Evolutionary conservation across 2,329 filamentous ascomycete genomes (phyloP).

Genomic region (Allantophomopsis lycopodina): DNA sequence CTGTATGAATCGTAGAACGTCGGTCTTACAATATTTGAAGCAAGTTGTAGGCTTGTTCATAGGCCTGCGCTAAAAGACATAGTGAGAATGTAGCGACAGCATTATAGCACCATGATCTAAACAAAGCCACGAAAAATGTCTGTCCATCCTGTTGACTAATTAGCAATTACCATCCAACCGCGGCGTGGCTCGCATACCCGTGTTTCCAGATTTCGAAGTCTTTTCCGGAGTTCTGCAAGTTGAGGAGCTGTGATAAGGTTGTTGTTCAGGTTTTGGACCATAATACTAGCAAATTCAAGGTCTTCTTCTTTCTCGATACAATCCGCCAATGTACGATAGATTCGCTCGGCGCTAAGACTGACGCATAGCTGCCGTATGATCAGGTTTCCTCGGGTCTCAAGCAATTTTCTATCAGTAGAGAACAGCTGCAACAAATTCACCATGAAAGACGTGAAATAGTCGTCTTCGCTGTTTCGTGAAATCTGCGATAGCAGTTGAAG

Average conservation of each 20-base stretch:
- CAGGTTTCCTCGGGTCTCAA: slow-evolving; percentile 87
- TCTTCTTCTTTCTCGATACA: slow-evolving; percentile 97
- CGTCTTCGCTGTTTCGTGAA: slow-evolving; percentile 89
- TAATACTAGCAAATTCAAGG: slow-evolving; percentile 96
- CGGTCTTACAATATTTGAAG: slow-evolving; percentile 72
- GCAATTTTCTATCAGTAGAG: slow-evolving; percentile 78
- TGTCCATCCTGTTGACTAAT: slow-evolving; percentile 59
- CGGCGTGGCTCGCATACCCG: slow-evolving; percentile 35
- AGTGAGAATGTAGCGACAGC: slow-evolving; percentile 95
- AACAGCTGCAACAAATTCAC: slow-evolving; percentile 90
- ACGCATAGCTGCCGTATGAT: slow-evolving; percentile 94
- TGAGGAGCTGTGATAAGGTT: slow-evolving; percentile 97
- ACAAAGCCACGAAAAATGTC: slow-evolving; percentile 85
- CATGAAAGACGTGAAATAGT: slow-evolving; percentile 98
- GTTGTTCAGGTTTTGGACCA: slow-evolving; percentile 99
- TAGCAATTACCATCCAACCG: slow-evolving; percentile 2
- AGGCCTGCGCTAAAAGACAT: slow-evolving; percentile 89
- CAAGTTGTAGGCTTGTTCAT: slow-evolving; percentile 94
- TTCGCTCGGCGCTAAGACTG: slow-evolving; percentile 83
- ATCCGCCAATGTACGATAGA: slow-evolving; percentile 89
- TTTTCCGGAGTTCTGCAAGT: slow-evolving; percentile 77
- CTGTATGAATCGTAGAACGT: neutral
- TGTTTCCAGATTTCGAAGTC: slow-evolving; percentile 79
- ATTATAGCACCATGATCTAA: slow-evolving; percentile 97
- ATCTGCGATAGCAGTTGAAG: slow-evolving; percentile 90